Evolutionary conservation across 768 basidiomycete species (phyloP), one percentile per base, ranked within the genome.

Genomic region (Lentinula edodes): DNA sequence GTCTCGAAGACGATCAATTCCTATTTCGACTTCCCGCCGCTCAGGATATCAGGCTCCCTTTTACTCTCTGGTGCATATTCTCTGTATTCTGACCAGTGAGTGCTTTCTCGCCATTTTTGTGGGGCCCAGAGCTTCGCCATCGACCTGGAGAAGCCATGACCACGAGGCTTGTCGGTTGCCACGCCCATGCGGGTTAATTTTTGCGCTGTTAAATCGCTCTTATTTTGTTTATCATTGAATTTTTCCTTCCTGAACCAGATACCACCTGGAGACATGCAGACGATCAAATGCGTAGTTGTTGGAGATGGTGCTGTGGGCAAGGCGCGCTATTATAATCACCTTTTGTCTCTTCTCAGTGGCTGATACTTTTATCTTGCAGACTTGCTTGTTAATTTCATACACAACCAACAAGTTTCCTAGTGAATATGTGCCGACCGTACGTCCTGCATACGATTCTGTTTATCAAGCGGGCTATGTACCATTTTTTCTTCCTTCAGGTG

Each of bases 241-340:
- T 46, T 52, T 32, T 35, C 38, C 45, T 38, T 55, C 46, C 56
- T 63, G 42, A 7, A 45, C 61, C 61, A 67, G 68, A 64, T 52
- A 58, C 45, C 32, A 46, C 48, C 61, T 52, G 60, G 63, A 55
- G 28, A 51, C 73, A 96, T 96, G 94, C 94, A 97, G 74, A 97
- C 95, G 60, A 97, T 96, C 74, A 96, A 97, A 79, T 95, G 94
- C 76, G 94, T 96, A 72, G 95, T 95, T 61, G 95, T 96, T 66
- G 94, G 94, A 71, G 95, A 96, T 81, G 95, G 94, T 88, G 94
- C 94, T 69, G 94, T 96, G 66, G 94, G 94, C 79, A 97, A 97
- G 89, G 94, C 94, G 71, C 68, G 90, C 77, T 64, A 64, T 63
- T 52, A 15, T 15, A 42, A 28, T 28, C 41, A 12, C 38, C 16